Evolutionary conservation across 2,329 filamentous ascomycete species (phyloP).

Genomic region (Beauveria caledonica): DNA sequence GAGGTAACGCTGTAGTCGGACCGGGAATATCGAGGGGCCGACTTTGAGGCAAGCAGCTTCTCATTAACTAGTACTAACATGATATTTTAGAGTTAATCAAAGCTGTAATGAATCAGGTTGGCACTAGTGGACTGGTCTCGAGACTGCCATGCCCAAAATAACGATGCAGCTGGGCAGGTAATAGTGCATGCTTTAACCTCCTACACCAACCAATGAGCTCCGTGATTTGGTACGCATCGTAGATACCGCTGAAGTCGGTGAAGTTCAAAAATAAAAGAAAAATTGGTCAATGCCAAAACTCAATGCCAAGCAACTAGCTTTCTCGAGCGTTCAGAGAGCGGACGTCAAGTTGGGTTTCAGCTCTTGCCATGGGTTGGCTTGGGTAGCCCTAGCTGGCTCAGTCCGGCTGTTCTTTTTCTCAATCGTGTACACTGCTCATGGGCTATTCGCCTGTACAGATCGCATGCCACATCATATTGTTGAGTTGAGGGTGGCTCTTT

Average conservation of each 20-base stretch:
- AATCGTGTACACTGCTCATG: neutral
- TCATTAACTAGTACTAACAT: neutral
- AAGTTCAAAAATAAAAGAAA: neutral
- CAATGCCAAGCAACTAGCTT: neutral
- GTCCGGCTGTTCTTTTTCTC: neutral
- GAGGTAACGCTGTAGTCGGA: too few species aligned
- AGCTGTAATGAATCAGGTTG: neutral
- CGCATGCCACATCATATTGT: too few species aligned
- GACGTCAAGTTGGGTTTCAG: neutral
- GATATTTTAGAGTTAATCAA: too few species aligned
- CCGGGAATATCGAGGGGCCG: too few species aligned
- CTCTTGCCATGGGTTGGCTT: neutral
- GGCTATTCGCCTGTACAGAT: too few species aligned
- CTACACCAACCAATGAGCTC: neutral
- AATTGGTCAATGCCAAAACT: neutral
- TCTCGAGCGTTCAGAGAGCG: neutral
- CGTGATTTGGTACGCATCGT: neutral
- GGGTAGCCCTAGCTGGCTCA: too few species aligned
- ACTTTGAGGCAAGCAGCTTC: neutral
- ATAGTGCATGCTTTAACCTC: neutral
- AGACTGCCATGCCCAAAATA: neutral
- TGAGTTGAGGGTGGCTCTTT: too few species aligned
- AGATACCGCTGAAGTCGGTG: neutral
- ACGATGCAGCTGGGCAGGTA: neutral
- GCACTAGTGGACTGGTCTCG: neutral